Evolutionary conservation across 1,139 yeast species (phyloP).

Genomic region (Hanseniaspora sp.): DNA sequence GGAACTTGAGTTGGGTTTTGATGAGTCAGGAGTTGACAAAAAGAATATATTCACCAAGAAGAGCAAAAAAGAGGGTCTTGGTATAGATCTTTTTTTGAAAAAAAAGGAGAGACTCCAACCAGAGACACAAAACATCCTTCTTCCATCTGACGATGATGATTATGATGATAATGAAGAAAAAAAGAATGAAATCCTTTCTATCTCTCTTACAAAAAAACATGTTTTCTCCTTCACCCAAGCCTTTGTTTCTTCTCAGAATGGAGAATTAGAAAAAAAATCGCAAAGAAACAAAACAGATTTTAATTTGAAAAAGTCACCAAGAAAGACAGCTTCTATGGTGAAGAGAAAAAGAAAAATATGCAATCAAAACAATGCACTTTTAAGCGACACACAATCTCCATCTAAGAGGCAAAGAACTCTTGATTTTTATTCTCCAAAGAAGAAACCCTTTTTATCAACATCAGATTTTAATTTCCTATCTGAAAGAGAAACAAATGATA

Average conservation of each 20-base stretch:
- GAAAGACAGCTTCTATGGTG: neutral
- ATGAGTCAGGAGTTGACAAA: neutral
- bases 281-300: no score
- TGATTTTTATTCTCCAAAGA: conserved; percentile 13
- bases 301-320: neutral
- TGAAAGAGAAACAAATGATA: neutral
- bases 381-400: neutral
- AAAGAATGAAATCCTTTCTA: no score
- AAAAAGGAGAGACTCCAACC: neutral
- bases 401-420: conserved; percentile 4
- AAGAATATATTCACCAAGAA: neutral
- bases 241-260: no score
- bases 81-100: neutral
- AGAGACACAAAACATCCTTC: neutral
- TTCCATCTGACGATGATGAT: neutral
- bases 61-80: neutral
- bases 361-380: neutral
- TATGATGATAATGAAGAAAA: neutral
- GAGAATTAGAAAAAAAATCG: no score
- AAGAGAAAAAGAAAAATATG: neutral
- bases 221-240: no score
- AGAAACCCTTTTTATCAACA: neutral
- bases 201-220: no score
- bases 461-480: neutral
- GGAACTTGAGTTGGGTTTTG: conserved; percentile 1